A percentile compares a stretch with the other conserved stretches of the same genome.
Conservation (phyloP, 1,284 basidiomycete genomes). For the Exsudoporus floridanus region DNA sequence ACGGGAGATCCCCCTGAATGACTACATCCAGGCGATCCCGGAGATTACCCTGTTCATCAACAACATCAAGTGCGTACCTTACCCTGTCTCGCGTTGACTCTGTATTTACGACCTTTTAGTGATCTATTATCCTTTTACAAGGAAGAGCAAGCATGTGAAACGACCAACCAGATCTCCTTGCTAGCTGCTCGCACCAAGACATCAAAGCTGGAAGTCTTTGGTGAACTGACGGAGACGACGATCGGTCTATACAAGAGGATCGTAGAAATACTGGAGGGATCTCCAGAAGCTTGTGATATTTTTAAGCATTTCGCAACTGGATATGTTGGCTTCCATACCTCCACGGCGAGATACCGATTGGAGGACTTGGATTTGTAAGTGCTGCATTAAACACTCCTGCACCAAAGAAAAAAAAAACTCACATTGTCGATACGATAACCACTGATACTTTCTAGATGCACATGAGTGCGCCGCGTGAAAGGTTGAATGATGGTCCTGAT, state of each 20-base stretch:
- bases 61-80: constrained; percentile 33
- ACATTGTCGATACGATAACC: too few relatives aligned
- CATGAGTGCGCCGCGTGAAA: too few relatives aligned
- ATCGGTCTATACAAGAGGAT: constrained; percentile 19
- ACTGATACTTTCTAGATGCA: too few relatives aligned
- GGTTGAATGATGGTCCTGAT: too few relatives aligned
- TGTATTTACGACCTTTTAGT: constrained; percentile 21
- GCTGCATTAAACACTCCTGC: too few relatives aligned
- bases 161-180: constrained; percentile 35
- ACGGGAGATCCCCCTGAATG: constrained; percentile 21
- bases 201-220: constrained; percentile 27
- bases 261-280: constrained; percentile 19
- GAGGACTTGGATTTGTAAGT: constrained; percentile 16
- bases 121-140: constrained; percentile 45
- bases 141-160: constrained; percentile 38
- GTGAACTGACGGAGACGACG: constrained; percentile 24
- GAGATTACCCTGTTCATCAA: constrained; percentile 33
- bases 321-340: constrained; percentile 24
- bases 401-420: too few relatives aligned
- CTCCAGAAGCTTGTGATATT: constrained; percentile 14
- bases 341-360: constrained; percentile 13
- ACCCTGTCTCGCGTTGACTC: not conserved
- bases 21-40: constrained; percentile 37
- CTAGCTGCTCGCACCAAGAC: constrained; percentile 23
- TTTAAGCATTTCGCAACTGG: constrained; percentile 16